phyloP scores from a whole-genome alignment of 305 asterid genomes.

The Andrographis paniculata region DNA sequence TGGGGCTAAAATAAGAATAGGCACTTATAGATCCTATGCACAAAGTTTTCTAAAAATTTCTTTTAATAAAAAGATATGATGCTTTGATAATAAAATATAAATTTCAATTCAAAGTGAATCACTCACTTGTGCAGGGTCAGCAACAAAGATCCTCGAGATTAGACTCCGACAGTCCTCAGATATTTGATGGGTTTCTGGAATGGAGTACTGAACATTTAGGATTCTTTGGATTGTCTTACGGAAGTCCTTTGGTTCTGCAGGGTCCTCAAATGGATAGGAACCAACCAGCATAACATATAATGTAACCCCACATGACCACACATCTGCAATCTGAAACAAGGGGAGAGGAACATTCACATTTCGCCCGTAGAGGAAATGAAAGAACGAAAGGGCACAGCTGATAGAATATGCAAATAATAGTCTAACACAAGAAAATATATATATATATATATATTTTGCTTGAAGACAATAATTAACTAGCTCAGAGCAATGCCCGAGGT shows the following conservation, averaged over 20 bases:
- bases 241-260: conserved; percentile 56
- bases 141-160: conserved; percentile 71
- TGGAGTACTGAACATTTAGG: conserved; percentile 51
- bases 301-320: conserved; percentile 84
- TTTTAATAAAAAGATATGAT: neutral
- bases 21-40: neutral
- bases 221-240: conserved; percentile 63
- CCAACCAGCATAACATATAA: conserved; percentile 69
- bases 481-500: no score
- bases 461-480: no score
- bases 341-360: no score
- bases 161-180: conserved; percentile 61
- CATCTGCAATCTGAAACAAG: conserved; percentile 64
- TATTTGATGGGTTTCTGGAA: conserved; percentile 49
- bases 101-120: conserved; percentile 7
- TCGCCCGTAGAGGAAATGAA: no score
- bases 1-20: neutral
- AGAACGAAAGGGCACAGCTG: no score
- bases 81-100: neutral
- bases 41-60: neutral
- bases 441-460: no score
- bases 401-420: no score
- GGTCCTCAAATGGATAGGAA: conserved; percentile 69
- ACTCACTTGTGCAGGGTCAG: conserved; percentile 62
- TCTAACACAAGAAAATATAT: no score